Conservation (phyloP, 139 green algal species). For the Yamagishiella unicocca region DNA sequence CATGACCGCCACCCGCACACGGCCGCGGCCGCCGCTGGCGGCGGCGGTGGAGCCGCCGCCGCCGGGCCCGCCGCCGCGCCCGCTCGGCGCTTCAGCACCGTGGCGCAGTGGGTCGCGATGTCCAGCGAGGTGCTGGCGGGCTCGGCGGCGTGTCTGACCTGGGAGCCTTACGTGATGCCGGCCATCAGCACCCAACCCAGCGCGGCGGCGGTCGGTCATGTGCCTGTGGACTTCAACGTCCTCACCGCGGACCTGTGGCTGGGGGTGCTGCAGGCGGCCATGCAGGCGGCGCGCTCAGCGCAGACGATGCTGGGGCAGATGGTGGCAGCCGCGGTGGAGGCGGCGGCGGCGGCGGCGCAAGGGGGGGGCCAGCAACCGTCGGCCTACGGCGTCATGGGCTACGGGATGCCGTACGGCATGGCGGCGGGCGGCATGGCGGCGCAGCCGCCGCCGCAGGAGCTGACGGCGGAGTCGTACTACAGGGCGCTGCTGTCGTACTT, state of each 20-base stretch:
- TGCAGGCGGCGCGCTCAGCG: constrained; percentile 50
- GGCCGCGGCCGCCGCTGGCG: not conserved
- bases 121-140: constrained; percentile 68
- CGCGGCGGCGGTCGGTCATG: not conserved
- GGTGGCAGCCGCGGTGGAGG: constrained; percentile 36
- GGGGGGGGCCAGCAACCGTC: not conserved
- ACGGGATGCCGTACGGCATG: constrained; percentile 45
- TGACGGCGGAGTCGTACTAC: constrained; percentile 23
- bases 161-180: constrained; percentile 71
- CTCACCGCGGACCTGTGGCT: constrained; percentile 81
- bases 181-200: constrained; percentile 58
- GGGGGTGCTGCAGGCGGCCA: constrained; percentile 70
- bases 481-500: constrained; percentile 30
- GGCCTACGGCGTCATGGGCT: constrained; percentile 1
- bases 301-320: constrained; percentile 29
- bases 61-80: not conserved
- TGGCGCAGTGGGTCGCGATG: constrained; percentile 66
- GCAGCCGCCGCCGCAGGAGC: not conserved
- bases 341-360: not conserved
- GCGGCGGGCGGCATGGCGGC: not conserved
- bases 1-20: constrained; percentile 39
- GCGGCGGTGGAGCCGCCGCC: not conserved
- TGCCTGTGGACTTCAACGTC: constrained; percentile 72
- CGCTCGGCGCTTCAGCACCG: not conserved
- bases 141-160: constrained; percentile 70